Evolutionary conservation across 1,284 basidiomycete genomes (phyloP).

Genomic region (Irpex lacteus): DNA sequence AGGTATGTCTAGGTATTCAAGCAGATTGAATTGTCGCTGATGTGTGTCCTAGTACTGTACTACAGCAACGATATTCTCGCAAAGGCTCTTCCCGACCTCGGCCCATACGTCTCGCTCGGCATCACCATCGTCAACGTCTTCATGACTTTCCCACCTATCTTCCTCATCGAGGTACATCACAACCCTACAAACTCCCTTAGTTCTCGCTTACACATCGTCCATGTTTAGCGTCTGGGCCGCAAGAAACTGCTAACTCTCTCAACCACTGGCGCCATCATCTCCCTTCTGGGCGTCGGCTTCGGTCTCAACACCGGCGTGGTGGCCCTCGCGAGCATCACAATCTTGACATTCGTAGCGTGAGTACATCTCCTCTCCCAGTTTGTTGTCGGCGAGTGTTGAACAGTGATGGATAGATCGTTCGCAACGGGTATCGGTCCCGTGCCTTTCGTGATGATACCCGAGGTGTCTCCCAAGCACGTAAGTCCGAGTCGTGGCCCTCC

Average conservation of each 20-base stretch:
- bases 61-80: slow-evolving; percentile 88
- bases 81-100: slow-evolving; percentile 72
- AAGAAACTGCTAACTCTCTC: slow-evolving; percentile 57
- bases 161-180: slow-evolving; percentile 72
- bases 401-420: slow-evolving; percentile 59
- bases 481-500: slow-evolving; percentile 27
- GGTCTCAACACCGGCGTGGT: slow-evolving; percentile 66
- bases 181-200: background rate
- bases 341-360: slow-evolving; percentile 82
- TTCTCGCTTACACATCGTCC: background rate
- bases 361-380: slow-evolving; percentile 23
- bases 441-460: slow-evolving; percentile 91
- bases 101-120: slow-evolving; percentile 75
- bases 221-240: slow-evolving; percentile 58
- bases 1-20: slow-evolving; percentile 25
- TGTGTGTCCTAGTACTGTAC: slow-evolving; percentile 64
- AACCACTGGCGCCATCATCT: slow-evolving; percentile 60
- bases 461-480: slow-evolving; percentile 80
- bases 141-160: slow-evolving; percentile 81
- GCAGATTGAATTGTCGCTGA: background rate
- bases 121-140: slow-evolving; percentile 81
- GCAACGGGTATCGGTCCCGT: slow-evolving; percentile 89
- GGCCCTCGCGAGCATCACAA: slow-evolving; percentile 69
- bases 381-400: background rate
- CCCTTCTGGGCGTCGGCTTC: slow-evolving; percentile 67